A percentile compares a stretch with the other conserved stretches of the same genome.
phyloP scores from a whole-genome alignment of 78 protist species.

The Creolimax fragrantissima region DNA sequence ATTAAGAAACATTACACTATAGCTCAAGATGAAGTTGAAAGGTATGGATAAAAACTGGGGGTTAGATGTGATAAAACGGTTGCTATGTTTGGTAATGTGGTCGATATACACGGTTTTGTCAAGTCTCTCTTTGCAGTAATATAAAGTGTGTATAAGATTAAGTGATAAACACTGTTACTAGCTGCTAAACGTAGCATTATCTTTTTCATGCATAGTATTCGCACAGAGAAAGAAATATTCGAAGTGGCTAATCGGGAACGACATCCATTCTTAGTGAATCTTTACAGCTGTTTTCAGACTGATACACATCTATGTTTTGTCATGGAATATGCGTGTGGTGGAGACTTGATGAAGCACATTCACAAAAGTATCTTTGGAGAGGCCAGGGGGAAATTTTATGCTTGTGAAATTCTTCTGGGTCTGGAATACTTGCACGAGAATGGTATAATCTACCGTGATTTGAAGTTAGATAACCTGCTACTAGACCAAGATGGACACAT shows the following conservation, averaged over 20 bases:
- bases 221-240: slow-evolving; percentile 19
- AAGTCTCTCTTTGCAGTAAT: too few species aligned
- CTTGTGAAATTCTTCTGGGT: slow-evolving; percentile 74
- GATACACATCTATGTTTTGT: slow-evolving; percentile 32
- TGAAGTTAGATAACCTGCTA: slow-evolving; percentile 78
- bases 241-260: slow-evolving; percentile 18
- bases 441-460: slow-evolving; percentile 34
- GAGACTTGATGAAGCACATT: slow-evolving; percentile 77
- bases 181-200: neutral
- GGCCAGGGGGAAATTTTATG: slow-evolving; percentile 63
- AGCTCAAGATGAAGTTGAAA: slow-evolving; percentile 18
- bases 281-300: slow-evolving; percentile 38
- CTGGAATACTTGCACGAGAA: slow-evolving; percentile 69
- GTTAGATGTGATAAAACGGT: neutral
- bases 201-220: neutral
- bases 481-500: slow-evolving; percentile 65
- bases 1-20: slow-evolving; percentile 45
- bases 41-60: too few species aligned
- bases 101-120: too few species aligned
- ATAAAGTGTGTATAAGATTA: too few species aligned
- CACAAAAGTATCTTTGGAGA: slow-evolving; percentile 37
- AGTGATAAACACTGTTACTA: neutral
- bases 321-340: slow-evolving; percentile 77
- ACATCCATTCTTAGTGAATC: slow-evolving; percentile 67
- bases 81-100: too few species aligned